Conservation (phyloP, 1,284 basidiomycete species). For the Apiotrichum sp. region DNA sequence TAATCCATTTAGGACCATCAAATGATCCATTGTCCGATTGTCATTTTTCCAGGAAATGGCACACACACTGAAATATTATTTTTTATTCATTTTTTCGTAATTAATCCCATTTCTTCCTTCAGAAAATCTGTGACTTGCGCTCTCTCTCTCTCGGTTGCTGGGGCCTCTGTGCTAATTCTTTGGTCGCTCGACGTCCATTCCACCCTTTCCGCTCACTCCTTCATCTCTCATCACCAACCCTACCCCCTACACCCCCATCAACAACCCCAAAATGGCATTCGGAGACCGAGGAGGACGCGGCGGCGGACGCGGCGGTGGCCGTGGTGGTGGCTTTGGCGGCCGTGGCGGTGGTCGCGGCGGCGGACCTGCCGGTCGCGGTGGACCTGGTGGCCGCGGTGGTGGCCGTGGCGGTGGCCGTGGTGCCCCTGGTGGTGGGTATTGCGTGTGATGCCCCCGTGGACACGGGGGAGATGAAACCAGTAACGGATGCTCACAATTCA, state of each 20-base stretch:
- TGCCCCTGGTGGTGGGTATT: slow-evolving; percentile 29
- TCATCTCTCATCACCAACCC: neutral
- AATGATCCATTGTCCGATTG: no score
- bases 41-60: no score
- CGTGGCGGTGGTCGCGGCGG: slow-evolving; percentile 37
- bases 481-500: neutral
- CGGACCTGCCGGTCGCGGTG: slow-evolving; percentile 25
- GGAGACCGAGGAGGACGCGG: slow-evolving; percentile 50
- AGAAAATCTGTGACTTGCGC: no score
- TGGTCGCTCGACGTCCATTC: neutral
- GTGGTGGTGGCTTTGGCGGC: slow-evolving; percentile 46
- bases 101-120: neutral
- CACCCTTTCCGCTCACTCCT: slow-evolving; percentile 1
- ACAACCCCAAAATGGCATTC: slow-evolving; percentile 42
- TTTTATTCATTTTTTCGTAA: neutral
- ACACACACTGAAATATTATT: no score
- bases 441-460: no score
- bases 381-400: slow-evolving; percentile 29
- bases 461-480: no score
- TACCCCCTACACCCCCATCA: neutral
- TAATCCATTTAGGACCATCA: no score
- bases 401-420: slow-evolving; percentile 27
- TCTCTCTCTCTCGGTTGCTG: neutral
- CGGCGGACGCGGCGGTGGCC: slow-evolving; percentile 43
- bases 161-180: neutral